A percentile compares a stretch with the other conserved stretches of the same genome.
Evolutionary conservation across 345 rosid genomes (phyloP).

Genomic region (Eucalyptus microcorys): DNA sequence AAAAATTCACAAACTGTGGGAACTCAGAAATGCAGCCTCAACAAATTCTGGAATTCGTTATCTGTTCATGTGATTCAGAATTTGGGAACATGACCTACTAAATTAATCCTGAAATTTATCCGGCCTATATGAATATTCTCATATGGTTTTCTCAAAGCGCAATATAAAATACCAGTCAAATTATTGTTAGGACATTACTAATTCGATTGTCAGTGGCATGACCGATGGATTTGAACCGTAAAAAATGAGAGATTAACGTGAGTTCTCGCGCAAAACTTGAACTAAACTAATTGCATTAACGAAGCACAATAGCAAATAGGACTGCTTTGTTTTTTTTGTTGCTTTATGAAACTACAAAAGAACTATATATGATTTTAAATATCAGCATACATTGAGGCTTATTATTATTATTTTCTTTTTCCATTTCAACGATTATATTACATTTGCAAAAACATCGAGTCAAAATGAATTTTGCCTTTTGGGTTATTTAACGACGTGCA

Average conservation of each 20-base stretch:
- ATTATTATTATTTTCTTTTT: too few species aligned
- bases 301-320: neutral
- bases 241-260: neutral
- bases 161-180: neutral
- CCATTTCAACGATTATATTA: too few species aligned
- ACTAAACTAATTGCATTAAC: neutral
- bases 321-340: neutral
- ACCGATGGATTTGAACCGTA: neutral
- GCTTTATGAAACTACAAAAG: too few species aligned
- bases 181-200: neutral
- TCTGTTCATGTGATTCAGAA: neutral
- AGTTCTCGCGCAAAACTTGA: neutral
- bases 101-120: neutral
- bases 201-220: neutral
- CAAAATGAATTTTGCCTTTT: too few species aligned
- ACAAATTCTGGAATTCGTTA: too few species aligned
- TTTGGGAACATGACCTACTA: neutral
- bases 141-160: neutral
- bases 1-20: too few species aligned
- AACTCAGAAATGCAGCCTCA: too few species aligned
- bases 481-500: too few species aligned
- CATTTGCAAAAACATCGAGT: too few species aligned
- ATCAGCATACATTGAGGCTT: too few species aligned
- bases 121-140: neutral
- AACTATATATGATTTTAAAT: too few species aligned